Evolutionary conservation across 805 yeast genomes (phyloP), one percentile per base, ranked within the genome.

Genomic region (Metschnikowia rubicola): DNA sequence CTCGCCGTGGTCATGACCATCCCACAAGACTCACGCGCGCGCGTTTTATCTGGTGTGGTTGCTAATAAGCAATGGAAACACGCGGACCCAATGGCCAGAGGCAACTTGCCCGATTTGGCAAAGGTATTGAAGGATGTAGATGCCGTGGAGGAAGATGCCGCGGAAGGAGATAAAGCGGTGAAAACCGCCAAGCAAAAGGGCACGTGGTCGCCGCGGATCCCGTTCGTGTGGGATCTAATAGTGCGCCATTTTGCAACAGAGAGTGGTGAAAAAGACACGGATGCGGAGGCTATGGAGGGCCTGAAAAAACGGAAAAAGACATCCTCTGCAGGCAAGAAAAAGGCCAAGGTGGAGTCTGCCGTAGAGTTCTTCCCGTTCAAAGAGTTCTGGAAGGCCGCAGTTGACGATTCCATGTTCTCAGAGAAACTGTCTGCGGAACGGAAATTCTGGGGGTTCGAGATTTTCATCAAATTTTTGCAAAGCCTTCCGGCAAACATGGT

Each of bases 371-470:
- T 71, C 5, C 40, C 61, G 0, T 55, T 72, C 39, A 59, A 62
- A 38, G 94, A 87, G 44, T 90, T 92, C 63, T 90, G 96, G 96
- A 79, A 81, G 55, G 70, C 75, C 3, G 83, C 81, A 6, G 78
- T 92, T 12, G 97, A 92, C 61, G 94, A 89, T 57, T 77, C 86
- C 4, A 79, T 87, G 50, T 91, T 92, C 56, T 73, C 87, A 5
- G 81, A 80, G 33, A 80, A 83, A 53, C 75, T 96, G 0, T 89
- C 97, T 1, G 79, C 84, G 30, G 97, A 91, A 63, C 74, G 96
- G 47, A 92, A 91, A 63, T 87, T 77, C 64, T 79, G 88, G 78
- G 98, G 97, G 0, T 81, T 91, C 57, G 86, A 86, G 55, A 77
- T 90, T 10, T 81, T 91, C 51, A 73, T 67, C 36, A 68, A 74